Evolutionary conservation across 257 asterid genomes (phyloP), one percentile per base, ranked within the genome.

Genomic region (Solanum gracilifrons): DNA sequence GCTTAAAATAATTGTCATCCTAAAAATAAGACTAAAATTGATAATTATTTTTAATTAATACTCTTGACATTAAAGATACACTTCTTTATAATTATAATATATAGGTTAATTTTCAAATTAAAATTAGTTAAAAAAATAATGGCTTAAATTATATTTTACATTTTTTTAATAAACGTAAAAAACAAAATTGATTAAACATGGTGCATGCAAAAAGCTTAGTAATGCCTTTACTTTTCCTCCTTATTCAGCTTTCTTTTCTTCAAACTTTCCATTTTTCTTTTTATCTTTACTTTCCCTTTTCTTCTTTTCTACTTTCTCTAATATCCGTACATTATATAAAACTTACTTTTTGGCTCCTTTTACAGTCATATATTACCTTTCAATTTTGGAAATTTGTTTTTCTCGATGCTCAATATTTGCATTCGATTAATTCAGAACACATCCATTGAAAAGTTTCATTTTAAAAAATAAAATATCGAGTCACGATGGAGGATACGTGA

Each of bases 161-260:
- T 21, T 58, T 21, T 58, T 20, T 58, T 58, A 21, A 21, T 7
- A 58, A 21, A 3, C 27, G 5, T 58, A 7, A 8, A 58, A 58
- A 58, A 21, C 3, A 20, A 8, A 21, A 20, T 20, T 71, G 7
- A 31, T 71, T 71, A 71, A 71, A 71, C 13, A 71, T 31, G 41
- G 37, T 9, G 77, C 39, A 71, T 71, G 41, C 39, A 7, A 72
- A 72, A 72, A 72, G 79, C 35, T 72, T 33, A 20, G 15, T 33
- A n/a, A 33, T 73, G 46, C 80, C 46, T 73, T 33, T 33, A 35
- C 82, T 33, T 73, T 73, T 73, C 80, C 16, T 18, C 80, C 80
- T 2, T 72, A 72, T 72, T 72, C 27, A 72, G 16, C 82, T 73
- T 16, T 58, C 68, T 13, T 71, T 71, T 16, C 13, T 71, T 32